Conservation (phyloP, 371 early-diverging fungal species). For the Cokeromyces recurvatus region DNA sequence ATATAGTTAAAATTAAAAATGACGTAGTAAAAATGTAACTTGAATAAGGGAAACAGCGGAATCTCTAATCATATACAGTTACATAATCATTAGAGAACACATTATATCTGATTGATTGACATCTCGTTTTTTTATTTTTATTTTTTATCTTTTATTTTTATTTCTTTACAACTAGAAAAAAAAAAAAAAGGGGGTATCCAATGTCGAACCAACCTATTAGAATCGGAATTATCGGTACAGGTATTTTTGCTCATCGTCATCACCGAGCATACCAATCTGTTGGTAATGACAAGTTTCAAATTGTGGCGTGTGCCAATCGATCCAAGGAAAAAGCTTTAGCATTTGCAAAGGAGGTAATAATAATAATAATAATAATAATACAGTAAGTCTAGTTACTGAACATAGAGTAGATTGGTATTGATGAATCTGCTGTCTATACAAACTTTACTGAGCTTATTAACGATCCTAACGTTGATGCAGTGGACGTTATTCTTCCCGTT, state of each 20-base stretch:
- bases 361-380: too few relatives aligned
- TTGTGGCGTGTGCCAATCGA: conserved; percentile 47
- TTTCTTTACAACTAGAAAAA: too few relatives aligned
- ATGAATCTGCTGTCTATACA: conserved; percentile 37
- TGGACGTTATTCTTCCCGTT: conserved; percentile 36
- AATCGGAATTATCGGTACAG: conserved; percentile 49
- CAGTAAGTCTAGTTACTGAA: background rate
- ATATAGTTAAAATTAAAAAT: too few relatives aligned
- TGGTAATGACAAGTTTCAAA: conserved; percentile 34
- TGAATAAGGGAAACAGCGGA: too few relatives aligned
- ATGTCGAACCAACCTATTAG: conserved; percentile 23
- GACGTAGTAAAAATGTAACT: too few relatives aligned
- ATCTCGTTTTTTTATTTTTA: too few relatives aligned
- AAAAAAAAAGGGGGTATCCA: too few relatives aligned
- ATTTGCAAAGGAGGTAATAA: conserved; percentile 43
- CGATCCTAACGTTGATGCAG: conserved; percentile 37
- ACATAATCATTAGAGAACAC: too few relatives aligned
- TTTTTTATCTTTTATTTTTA: too few relatives aligned
- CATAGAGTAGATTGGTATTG: conserved; percentile 38
- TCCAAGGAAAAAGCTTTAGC: conserved; percentile 45
- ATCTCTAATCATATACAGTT: too few relatives aligned
- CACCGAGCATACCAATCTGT: conserved; percentile 36
- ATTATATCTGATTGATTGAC: too few relatives aligned
- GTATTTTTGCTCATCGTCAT: conserved; percentile 50
- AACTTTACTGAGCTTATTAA: conserved; percentile 33